Conservation (phyloP, 2,329 filamentous ascomycete species). For the Cercospora canescens region DNA sequence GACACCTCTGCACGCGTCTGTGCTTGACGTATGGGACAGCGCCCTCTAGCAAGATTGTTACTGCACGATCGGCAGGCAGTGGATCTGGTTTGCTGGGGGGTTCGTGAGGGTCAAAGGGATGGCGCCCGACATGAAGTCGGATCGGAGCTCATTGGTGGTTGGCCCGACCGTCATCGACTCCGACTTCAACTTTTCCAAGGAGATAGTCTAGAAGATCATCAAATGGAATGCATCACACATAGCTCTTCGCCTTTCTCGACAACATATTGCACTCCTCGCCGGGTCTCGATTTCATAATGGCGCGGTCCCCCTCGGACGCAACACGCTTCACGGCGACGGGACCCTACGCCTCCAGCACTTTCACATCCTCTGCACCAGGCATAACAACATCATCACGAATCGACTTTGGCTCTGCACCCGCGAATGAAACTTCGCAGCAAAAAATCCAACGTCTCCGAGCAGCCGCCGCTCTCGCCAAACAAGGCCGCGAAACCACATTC, state of each 20-base stretch:
- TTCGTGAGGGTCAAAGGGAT: neutral
- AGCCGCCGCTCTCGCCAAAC: constrained; percentile 48
- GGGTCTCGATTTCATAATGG: constrained; percentile 39
- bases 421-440: constrained; percentile 54
- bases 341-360: constrained; percentile 69
- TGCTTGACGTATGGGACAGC: neutral
- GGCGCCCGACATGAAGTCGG: constrained; percentile 1
- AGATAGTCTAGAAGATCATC: constrained; percentile 1
- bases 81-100: neutral
- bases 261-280: neutral
- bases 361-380: constrained; percentile 36
- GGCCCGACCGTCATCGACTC: constrained; percentile 7
- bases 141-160: neutral
- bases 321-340: constrained; percentile 74
- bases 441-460: constrained; percentile 54
- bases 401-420: constrained; percentile 29
- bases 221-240: constrained; percentile 16
- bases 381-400: constrained; percentile 27
- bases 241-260: neutral
- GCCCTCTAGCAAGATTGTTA: neutral
- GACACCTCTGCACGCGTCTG: neutral
- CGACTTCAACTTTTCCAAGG: constrained; percentile 11
- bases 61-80: neutral
- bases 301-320: constrained; percentile 74
- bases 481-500: constrained; percentile 53